phyloP scores from a whole-genome alignment of 1,139 yeast species.

The Entelexis paramagnoliae region DNA sequence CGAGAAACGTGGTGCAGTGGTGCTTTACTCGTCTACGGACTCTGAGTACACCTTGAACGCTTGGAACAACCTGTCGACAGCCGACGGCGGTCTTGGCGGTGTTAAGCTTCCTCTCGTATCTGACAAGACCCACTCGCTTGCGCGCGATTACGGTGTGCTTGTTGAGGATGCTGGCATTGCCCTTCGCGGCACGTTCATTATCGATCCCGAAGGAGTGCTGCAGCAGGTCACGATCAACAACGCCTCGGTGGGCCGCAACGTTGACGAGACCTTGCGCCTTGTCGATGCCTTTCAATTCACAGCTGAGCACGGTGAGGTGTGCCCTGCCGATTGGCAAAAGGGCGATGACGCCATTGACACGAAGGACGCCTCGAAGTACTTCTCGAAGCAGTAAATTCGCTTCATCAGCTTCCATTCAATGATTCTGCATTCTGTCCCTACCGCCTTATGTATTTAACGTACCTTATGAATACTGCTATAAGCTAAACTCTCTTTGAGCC shows the following conservation, averaged over 20 bases:
- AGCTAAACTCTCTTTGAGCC: too few relatives aligned
- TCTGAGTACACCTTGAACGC: background rate
- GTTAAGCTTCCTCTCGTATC: background rate
- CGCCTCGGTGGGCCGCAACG: constrained; percentile 98
- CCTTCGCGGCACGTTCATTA: constrained; percentile 60
- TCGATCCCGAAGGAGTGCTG: constrained; percentile 87
- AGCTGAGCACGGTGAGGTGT: constrained; percentile 94
- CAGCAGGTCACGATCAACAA: constrained; percentile 97
- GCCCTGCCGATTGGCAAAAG: constrained; percentile 99
- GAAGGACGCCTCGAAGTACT: constrained; percentile 42
- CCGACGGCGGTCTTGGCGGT: background rate
- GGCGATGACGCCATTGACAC: constrained; percentile 94
- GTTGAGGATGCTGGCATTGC: background rate
- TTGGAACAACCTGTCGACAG: background rate
- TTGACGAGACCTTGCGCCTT: constrained; percentile 89
- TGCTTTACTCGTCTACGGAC: background rate
- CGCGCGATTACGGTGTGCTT: background rate
- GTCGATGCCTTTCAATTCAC: constrained; percentile 40
- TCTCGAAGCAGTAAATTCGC: constrained; percentile 22
- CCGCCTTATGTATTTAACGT: too few relatives aligned
- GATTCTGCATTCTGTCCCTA: too few relatives aligned
- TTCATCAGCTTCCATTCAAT: too few relatives aligned
- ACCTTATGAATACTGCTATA: background rate
- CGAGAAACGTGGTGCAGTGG: background rate
- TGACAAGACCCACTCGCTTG: background rate